These are phyloP conservation scores for Lipomyces yarrowii DNA, from an alignment of 1,139 yeast genomes.

Conservation along the genomic window DNA sequence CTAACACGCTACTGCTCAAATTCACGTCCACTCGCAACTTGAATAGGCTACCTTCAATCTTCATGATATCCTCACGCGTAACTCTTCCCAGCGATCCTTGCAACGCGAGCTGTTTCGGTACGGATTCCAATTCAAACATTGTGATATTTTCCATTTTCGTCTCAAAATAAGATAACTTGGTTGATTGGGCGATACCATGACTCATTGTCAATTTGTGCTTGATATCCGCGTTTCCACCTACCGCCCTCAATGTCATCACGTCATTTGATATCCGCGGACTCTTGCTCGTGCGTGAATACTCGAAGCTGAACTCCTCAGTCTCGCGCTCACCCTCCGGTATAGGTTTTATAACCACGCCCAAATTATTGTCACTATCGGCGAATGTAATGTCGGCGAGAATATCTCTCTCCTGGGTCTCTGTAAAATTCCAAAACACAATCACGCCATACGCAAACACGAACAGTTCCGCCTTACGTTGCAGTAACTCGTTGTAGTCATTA, in stretches of 20 bases:
- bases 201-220: slow-evolving; percentile 89
- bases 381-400: slow-evolving; percentile 89
- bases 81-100: slow-evolving; percentile 79
- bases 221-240: slow-evolving; percentile 37
- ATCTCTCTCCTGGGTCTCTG: slow-evolving; percentile 90
- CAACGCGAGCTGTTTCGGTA: slow-evolving; percentile 86
- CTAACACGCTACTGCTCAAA: slow-evolving; percentile 83
- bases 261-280: slow-evolving; percentile 87
- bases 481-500: slow-evolving; percentile 45
- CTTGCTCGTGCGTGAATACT: slow-evolving; percentile 76
- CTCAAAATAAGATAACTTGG: slow-evolving; percentile 87
- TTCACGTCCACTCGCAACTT: slow-evolving; percentile 92
- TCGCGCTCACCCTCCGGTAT: slow-evolving; percentile 89
- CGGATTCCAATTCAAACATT: slow-evolving; percentile 61
- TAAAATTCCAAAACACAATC: slow-evolving; percentile 95
- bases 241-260: slow-evolving; percentile 82
- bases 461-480: slow-evolving; percentile 62
- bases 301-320: slow-evolving; percentile 92
- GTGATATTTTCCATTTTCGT: slow-evolving; percentile 69
- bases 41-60: slow-evolving; percentile 86
- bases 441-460: slow-evolving; percentile 91
- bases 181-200: slow-evolving; percentile 95
- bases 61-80: slow-evolving; percentile 74
- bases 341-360: slow-evolving; percentile 2
- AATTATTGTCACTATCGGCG: slow-evolving; percentile 50